These are phyloP conservation scores for Saccharomycopsis amapae DNA, from an alignment of 805 yeast genomes.

Conservation along the genomic window DNA sequence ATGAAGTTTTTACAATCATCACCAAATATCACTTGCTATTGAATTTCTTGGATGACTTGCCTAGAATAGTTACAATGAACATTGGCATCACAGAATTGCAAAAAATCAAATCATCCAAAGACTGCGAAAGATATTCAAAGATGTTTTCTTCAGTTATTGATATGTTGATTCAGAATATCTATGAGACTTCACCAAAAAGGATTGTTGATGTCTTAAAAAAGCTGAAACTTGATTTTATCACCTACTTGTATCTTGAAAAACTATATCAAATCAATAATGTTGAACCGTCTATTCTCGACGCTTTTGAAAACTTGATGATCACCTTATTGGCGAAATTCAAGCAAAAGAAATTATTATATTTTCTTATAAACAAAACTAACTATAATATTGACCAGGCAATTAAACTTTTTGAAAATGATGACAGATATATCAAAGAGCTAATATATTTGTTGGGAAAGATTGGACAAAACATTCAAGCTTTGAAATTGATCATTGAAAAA, in stretches of 20 bases:
- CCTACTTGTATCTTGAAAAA: constrained; percentile 58
- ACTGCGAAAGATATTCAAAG: constrained; percentile 29
- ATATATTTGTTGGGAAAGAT: constrained; percentile 76
- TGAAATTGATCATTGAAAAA: constrained; percentile 67
- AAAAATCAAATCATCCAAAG: constrained; percentile 24
- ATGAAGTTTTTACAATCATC: constrained; percentile 48
- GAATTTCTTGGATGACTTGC: constrained; percentile 40
- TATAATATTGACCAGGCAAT: constrained; percentile 68
- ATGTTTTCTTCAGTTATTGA: constrained; percentile 39
- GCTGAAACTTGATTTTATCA: constrained; percentile 39
- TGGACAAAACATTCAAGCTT: constrained; percentile 73
- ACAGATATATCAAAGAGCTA: constrained; percentile 52
- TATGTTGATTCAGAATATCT: constrained; percentile 55
- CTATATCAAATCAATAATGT: constrained; percentile 43
- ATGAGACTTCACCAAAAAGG: constrained; percentile 50
- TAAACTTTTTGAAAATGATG: constrained; percentile 34
- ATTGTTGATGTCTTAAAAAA: constrained; percentile 43
- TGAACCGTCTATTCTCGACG: constrained; percentile 24
- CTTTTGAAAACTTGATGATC: constrained; percentile 63
- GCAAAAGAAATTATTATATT: constrained; percentile 42
- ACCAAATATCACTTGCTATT: constrained; percentile 56
- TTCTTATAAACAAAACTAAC: constrained; percentile 50
- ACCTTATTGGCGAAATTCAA: constrained; percentile 33
- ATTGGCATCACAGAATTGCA: constrained; percentile 33
- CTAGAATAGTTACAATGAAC: constrained; percentile 42